Percentiles rank a stretch among this genome's conserved stretches.
These are phyloP conservation scores for Cenchrus americanus DNA, from an alignment of 176 grass and related monocot genomes.

Conservation along the genomic window DNA sequence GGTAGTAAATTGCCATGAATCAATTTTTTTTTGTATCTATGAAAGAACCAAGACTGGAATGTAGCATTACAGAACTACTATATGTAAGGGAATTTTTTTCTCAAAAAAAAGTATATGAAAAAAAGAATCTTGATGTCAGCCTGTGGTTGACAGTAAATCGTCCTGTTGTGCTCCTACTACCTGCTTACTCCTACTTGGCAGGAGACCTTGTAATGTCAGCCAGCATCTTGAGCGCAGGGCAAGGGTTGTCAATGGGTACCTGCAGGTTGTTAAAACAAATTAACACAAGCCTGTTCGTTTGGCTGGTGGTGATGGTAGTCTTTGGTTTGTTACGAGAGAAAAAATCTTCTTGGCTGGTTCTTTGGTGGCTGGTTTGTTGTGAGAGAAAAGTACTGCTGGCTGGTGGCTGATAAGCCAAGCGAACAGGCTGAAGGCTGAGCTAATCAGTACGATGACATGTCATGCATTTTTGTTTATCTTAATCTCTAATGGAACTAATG, in stretches of 20 bases:
- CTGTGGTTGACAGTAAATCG: background rate
- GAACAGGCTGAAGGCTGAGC: no score
- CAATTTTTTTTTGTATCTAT: background rate
- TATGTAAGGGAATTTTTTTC: no score
- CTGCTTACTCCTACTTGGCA: conserved; percentile 34
- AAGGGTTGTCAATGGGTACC: conserved; percentile 97
- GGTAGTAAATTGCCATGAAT: conserved; percentile 35
- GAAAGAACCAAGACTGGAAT: conserved; percentile 11
- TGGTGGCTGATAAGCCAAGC: no score
- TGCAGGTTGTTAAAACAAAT: conserved; percentile 41
- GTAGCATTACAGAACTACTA: background rate
- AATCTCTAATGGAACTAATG: no score
- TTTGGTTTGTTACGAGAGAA: no score
- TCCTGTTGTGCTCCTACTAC: background rate
- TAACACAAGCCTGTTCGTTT: no score
- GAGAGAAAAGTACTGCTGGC: no score
- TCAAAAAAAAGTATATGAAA: background rate
- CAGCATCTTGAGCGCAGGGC: conserved; percentile 82
- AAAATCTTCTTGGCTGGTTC: no score
- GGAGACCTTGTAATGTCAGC: conserved; percentile 69
- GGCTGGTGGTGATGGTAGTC: no score
- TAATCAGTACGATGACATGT: background rate
- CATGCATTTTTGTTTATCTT: no score
- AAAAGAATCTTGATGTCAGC: conserved; percentile 5
- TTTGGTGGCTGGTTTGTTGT: no score